Conservation (phyloP, 768 basidiomycete genomes). For the Auriscalpium microsporum region DNA sequence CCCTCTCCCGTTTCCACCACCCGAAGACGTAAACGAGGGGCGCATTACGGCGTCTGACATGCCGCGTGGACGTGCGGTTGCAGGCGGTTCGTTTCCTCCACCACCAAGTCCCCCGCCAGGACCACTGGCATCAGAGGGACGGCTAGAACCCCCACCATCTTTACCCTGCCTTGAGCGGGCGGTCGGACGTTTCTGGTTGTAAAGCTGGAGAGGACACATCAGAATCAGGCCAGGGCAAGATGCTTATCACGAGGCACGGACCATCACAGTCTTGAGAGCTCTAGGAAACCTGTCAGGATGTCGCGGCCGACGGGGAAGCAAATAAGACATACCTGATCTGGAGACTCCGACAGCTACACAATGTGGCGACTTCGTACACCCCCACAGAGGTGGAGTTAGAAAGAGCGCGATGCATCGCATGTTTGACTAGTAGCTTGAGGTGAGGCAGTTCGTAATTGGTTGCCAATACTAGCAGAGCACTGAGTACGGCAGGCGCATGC, state of each 20-base stretch:
- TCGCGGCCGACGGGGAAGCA: slow-evolving; percentile 7
- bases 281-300: slow-evolving; percentile 26
- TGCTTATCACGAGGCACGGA: slow-evolving; percentile 26
- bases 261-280: slow-evolving; percentile 80
- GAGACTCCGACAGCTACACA: slow-evolving; percentile 80
- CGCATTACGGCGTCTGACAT: slow-evolving; percentile 55
- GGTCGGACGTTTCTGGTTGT: slow-evolving; percentile 68
- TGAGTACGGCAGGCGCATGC: slow-evolving; percentile 82
- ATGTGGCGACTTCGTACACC: slow-evolving; percentile 91
- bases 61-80: slow-evolving; percentile 50
- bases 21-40: slow-evolving; percentile 8
- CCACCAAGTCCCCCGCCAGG: slow-evolving; percentile 29
- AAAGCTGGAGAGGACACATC: slow-evolving; percentile 41
- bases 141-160: slow-evolving; percentile 25
- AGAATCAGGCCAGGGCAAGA: slow-evolving; percentile 11
- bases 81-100: slow-evolving; percentile 25
- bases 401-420: slow-evolving; percentile 87
- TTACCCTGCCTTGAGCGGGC: slow-evolving; percentile 41
- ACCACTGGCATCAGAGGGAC: slow-evolving; percentile 11
- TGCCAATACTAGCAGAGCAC: slow-evolving; percentile 76
- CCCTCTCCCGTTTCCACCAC: slow-evolving; percentile 6
- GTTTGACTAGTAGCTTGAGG: slow-evolving; percentile 74
- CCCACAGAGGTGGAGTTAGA: slow-evolving; percentile 81
- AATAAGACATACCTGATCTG: slow-evolving; percentile 66
- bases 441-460: slow-evolving; percentile 76